Percentiles rank a stretch among this genome's conserved stretches.
phyloP scores from a whole-genome alignment of 1,284 basidiomycete genomes.

The Cutaneotrichosporon sp. region DNA sequence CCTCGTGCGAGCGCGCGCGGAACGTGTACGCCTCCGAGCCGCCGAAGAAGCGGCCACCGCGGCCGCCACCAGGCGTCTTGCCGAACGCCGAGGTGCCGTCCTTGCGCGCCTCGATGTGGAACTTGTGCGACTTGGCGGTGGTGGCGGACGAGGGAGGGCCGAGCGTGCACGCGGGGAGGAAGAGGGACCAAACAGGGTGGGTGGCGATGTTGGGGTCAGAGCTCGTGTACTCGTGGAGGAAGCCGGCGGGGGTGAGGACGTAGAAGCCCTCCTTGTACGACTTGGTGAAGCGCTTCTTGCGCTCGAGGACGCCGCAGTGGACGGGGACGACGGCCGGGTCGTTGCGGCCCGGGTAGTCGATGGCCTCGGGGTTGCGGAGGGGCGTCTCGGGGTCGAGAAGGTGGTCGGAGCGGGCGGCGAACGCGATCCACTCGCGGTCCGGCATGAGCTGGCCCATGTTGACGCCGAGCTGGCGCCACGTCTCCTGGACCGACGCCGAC shows the following conservation, averaged over 20 bases:
- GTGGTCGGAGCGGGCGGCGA: slow-evolving; percentile 91
- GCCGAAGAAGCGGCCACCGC: slow-evolving; percentile 58
- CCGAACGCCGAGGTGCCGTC: slow-evolving; percentile 60
- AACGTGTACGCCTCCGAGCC: slow-evolving; percentile 78
- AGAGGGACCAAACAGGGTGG: slow-evolving; percentile 82
- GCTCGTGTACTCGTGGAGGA: slow-evolving; percentile 86
- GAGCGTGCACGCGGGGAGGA: slow-evolving; percentile 93
- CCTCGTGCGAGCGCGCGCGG: slow-evolving; percentile 84
- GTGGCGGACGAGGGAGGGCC: slow-evolving; percentile 79
- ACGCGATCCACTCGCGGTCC: slow-evolving; percentile 95
- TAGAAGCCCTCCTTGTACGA: slow-evolving; percentile 86
- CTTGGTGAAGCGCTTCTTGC: slow-evolving; percentile 96
- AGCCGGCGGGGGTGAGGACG: slow-evolving; percentile 92
- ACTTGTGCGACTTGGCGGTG: slow-evolving; percentile 82
- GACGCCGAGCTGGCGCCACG: slow-evolving; percentile 72
- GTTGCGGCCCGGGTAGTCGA: slow-evolving; percentile 90
- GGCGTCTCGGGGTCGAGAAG: slow-evolving; percentile 96
- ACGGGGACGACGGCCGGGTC: slow-evolving; percentile 87
- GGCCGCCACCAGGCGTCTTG: slow-evolving; percentile 62
- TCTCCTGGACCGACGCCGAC: slow-evolving; percentile 74
- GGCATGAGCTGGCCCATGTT: slow-evolving; percentile 84
- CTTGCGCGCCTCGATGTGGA: slow-evolving; percentile 93
- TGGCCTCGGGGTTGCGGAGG: slow-evolving; percentile 73
- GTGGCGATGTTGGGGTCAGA: slow-evolving; percentile 70
- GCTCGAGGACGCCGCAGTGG: slow-evolving; percentile 87